phyloP scores from a whole-genome alignment of 108 stramenopile genomes.

The Fragilariopsis cylindrus region DNA sequence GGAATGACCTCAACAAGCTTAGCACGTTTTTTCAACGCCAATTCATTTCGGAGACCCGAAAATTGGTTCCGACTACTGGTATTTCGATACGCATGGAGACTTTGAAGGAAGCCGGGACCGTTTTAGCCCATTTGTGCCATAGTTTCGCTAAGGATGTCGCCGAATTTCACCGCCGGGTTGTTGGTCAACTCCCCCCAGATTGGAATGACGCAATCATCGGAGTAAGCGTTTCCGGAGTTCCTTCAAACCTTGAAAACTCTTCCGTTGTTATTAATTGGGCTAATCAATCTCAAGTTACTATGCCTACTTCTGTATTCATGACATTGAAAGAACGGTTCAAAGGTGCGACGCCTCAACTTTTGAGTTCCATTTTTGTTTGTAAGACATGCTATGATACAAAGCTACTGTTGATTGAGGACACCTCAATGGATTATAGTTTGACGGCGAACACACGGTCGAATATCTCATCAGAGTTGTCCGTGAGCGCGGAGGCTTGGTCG shows the following conservation, averaged over 20 bases:
- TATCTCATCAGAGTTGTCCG: conserved; percentile 42
- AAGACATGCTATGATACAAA: conserved; percentile 78
- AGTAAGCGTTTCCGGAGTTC: conserved; percentile 43
- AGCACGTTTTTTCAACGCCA: conserved; percentile 79
- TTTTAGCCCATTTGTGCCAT: conserved; percentile 67
- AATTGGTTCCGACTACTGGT: conserved; percentile 32
- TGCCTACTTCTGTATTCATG: conserved; percentile 43
- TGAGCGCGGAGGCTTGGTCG: conserved; percentile 61
- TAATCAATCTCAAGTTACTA: conserved; percentile 49
- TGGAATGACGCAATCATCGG: conserved; percentile 71
- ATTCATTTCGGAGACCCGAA: conserved; percentile 77
- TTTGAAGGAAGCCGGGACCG: conserved; percentile 73
- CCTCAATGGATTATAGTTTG: conserved; percentile 62
- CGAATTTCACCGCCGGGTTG: conserved; percentile 48
- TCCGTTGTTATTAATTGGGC: conserved; percentile 69
- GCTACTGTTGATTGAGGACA: conserved; percentile 55
- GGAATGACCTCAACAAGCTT: conserved; percentile 68
- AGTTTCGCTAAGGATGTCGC: conserved; percentile 64
- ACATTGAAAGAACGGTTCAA: conserved; percentile 61
- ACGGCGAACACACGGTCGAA: conserved; percentile 45
- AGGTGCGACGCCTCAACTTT: conserved; percentile 56
- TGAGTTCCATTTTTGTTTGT: conserved; percentile 62
- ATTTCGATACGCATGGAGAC: conserved; percentile 68
- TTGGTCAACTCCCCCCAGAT: conserved; percentile 49
- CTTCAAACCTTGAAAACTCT: conserved; percentile 19